Evolutionary conservation across 352 stramenopile species (phyloP), one percentile per base, ranked within the genome.

Genomic region (Pythium coloratum): DNA sequence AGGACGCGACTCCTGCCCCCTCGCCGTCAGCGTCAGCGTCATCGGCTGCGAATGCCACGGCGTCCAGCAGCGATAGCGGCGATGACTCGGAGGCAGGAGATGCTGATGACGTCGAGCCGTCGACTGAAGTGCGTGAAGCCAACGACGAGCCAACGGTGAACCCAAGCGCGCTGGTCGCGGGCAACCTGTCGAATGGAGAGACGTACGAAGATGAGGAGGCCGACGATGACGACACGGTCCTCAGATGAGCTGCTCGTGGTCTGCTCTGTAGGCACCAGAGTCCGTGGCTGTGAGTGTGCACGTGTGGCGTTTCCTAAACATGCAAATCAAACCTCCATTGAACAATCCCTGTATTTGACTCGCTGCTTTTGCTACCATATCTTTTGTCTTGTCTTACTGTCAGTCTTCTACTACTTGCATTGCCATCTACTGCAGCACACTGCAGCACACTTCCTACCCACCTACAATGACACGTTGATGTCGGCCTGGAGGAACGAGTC

Each of bases 401-500:
- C 28, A 30, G 28, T 30, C 28, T 57, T 57, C 51, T 57, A 50
- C 40, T 49, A 51, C 46, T 53, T 53, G 8, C n/a, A 53, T 30
- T 30, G 28, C 28, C 28, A 4, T 30, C 28, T 30, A 30, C 28
- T 30, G 28, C 28, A 30, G 28, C 28, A 30, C 28, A 30, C 28
- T 30, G 28, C 28, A 30, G 28, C 28, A 30, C 28, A 24, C 20
- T 24, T 53, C 46, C 16, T 14, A n/a, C 16, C 10, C 18, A n/a
- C 38, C 72, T 79, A 96, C 57, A 96, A 67, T 50, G 83, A 94
- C 40, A 95, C 87, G 56, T 94, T 96, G 62, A 96, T 92, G 77
- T 96, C 88, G 24, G 86, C 86, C 67, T 95, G 88, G 49, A 96
- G 70, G 77, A 96, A 96, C 59, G 88, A 96, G 62, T 96, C 88